Base-by-base conservation (phyloP, 1,284 basidiomycete species). In the Wolfiporia cocos region DNA sequence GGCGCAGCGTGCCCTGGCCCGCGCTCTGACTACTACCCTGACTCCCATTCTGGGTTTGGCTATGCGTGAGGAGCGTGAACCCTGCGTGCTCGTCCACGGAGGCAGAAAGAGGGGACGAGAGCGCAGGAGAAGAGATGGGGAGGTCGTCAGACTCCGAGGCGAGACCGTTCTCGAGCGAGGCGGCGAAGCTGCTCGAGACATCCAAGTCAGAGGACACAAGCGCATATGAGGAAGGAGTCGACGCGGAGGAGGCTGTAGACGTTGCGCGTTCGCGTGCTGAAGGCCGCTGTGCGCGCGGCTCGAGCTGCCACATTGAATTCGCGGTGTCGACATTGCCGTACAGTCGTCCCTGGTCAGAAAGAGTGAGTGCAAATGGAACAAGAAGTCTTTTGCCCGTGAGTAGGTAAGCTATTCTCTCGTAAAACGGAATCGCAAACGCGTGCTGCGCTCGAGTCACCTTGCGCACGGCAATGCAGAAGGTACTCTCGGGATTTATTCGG, bases 121-220 rank as follows among this genome's bases (percentile, higher is more conserved):
- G 57, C 0, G 69, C 73, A 0, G 81, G 76, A 18, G 77, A 80
- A 7, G 72, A 61, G 6, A 69, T 55, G 41, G 62, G 57, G 5
- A 62, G 56, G 44, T 86, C 83, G 42, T 87, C 85, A 6, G 68
- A 67, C 41, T 88, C 85, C 6, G 86, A 87, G 9, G 70, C 70
- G 23, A 78, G 78, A 4, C 68, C 78, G 49, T 80, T 82, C 52
- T 85, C 86, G 4, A 87, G 68, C 17, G 86, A 88, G 5, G 81
- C 84, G 2, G 82, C 81, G 50, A 88, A 86, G 57, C 80, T 84
- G 61, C 82, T 87, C 5, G 84, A 84, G 39, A 87, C 81, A 49
- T 88, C 85, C 2, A 76, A 77, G 49, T 88, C 86, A 10, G 86
- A 86, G 3, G 89, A 68, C 42, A 86, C 70, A n/a, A n/a, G n/a